Evolutionary conservation across 2,329 filamentous ascomycete species (phyloP).

Genomic region (Sodiomyces alkalinus): DNA sequence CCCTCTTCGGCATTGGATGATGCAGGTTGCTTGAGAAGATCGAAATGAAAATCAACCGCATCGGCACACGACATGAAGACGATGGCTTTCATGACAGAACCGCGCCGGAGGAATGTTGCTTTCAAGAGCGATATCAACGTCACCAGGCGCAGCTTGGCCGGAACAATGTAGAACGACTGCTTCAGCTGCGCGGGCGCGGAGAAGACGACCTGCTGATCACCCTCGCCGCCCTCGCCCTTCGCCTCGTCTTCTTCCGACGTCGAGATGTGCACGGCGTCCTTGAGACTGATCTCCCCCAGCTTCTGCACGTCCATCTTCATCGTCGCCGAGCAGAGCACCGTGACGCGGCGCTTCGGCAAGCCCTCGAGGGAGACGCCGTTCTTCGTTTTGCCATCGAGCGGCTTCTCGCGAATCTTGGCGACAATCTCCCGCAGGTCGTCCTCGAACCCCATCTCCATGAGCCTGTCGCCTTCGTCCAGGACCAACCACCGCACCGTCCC

Average conservation of each 20-base stretch:
- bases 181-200: conserved; percentile 84
- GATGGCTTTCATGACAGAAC: conserved; percentile 91
- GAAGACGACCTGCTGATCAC: conserved; percentile 43
- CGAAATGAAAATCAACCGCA: conserved; percentile 92
- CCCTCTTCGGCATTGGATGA: conserved; percentile 12
- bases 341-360: conserved; percentile 63
- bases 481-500: conserved; percentile 87
- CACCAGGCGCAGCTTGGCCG: conserved; percentile 80
- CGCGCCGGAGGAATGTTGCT: conserved; percentile 73
- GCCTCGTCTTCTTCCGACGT: conserved; percentile 40
- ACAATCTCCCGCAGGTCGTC: conserved; percentile 85
- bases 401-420: conserved; percentile 54
- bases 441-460: conserved; percentile 97
- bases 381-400: conserved; percentile 41
- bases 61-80: conserved; percentile 95
- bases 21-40: conserved; percentile 50
- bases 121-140: conserved; percentile 75
- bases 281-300: conserved; percentile 85
- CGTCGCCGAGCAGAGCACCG: conserved; percentile 87
- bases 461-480: conserved; percentile 87
- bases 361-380: conserved; percentile 43
- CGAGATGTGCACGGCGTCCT: conserved; percentile 79
- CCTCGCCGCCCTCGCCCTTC: conserved; percentile 25
- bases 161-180: conserved; percentile 76
- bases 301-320: conserved; percentile 97